Conservation (phyloP, 169 alveolate genomes). For the Cryptosporidium sp. region DNA sequence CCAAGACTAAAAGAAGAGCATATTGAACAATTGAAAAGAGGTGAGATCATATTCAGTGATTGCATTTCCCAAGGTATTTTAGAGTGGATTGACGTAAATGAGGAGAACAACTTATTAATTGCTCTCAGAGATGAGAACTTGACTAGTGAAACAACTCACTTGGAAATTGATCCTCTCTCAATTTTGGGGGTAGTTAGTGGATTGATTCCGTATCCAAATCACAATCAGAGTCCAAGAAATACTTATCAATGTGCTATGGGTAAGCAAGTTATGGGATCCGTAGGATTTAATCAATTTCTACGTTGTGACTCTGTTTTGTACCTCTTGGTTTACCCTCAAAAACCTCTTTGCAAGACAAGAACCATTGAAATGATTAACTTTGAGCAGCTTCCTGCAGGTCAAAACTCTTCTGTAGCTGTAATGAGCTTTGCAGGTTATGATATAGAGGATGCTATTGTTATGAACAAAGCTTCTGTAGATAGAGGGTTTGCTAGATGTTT, state of each 20-base stretch:
- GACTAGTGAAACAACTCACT: constrained; percentile 94
- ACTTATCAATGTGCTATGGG: constrained; percentile 99
- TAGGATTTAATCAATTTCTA: constrained; percentile 91
- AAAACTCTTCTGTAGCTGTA: constrained; percentile 99
- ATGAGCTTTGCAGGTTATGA: constrained; percentile 99
- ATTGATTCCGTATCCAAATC: constrained; percentile 99
- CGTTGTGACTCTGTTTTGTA: constrained; percentile 93
- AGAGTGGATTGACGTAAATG: constrained; percentile 99
- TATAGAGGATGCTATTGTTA: constrained; percentile 98
- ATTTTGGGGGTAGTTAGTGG: constrained; percentile 99
- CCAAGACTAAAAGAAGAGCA: constrained; percentile 83
- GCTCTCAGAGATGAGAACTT: constrained; percentile 93
- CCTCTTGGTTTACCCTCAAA: constrained; percentile 96
- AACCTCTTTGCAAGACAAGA: constrained; percentile 97
- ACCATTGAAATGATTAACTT: constrained; percentile 96
- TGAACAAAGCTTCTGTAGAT: constrained; percentile 97
- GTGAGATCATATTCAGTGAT: constrained; percentile 88
- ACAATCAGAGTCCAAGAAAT: constrained; percentile 99
- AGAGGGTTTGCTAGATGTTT: constrained; percentile 98
- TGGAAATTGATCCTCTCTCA: constrained; percentile 98
- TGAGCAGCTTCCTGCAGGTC: constrained; percentile 99
- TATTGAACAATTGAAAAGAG: constrained; percentile 83
- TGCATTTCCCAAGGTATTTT: constrained; percentile 91
- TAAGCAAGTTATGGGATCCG: constrained; percentile 99
- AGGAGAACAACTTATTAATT: constrained; percentile 96